phyloP scores from a whole-genome alignment of 2,329 filamentous ascomycete species.

The Xylariaceae sp. region DNA sequence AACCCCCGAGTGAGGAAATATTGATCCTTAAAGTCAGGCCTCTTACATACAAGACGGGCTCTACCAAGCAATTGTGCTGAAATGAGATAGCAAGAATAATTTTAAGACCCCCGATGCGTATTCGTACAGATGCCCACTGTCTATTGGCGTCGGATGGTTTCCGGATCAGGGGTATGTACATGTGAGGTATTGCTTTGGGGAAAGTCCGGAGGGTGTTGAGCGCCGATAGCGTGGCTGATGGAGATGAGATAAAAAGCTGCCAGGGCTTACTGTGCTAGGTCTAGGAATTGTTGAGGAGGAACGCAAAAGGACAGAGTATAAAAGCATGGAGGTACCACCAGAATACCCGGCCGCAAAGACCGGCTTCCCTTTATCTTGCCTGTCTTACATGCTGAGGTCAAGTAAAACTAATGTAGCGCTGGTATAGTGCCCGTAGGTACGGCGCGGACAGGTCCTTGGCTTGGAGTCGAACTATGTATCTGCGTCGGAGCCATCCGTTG shows the following conservation, averaged over 20 bases:
- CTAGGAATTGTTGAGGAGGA: constrained; percentile 17
- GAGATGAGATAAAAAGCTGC: constrained; percentile 2
- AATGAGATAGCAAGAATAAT: too few relatives aligned
- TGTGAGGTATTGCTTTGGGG: constrained; percentile 23
- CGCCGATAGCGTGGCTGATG: constrained; percentile 15
- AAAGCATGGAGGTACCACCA: neutral
- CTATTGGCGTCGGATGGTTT: neutral
- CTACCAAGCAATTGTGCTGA: too few relatives aligned
- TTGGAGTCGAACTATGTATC: too few relatives aligned
- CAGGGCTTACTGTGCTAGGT: constrained; percentile 12
- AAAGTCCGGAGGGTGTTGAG: constrained; percentile 29
- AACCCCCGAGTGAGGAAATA: too few relatives aligned
- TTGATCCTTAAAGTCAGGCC: too few relatives aligned
- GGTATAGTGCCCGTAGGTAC: neutral
- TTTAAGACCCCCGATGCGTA: too few relatives aligned
- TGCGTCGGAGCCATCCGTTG: too few relatives aligned
- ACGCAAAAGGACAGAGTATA: neutral
- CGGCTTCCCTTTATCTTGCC: too few relatives aligned
- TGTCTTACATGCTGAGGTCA: neutral
- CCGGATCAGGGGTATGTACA: neutral
- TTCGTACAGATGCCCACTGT: neutral
- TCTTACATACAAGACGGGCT: too few relatives aligned
- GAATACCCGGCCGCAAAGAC: neutral
- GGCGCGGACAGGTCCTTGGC: too few relatives aligned
- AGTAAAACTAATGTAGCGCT: neutral